phyloP scores from a whole-genome alignment of 257 asterid genomes.

The Cordia subcordata region DNA sequence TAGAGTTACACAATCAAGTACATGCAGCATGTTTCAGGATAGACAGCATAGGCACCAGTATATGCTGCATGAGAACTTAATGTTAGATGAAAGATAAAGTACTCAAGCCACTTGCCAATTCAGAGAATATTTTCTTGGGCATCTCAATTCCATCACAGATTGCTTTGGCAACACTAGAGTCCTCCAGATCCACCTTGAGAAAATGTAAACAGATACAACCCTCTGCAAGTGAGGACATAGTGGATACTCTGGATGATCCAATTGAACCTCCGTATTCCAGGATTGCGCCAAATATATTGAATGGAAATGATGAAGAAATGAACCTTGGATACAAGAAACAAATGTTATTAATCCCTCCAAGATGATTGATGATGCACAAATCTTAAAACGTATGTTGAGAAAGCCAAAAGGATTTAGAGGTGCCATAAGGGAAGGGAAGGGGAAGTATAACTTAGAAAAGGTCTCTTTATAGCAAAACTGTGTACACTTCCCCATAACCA shows the following conservation, averaged over 20 bases:
- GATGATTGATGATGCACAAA: conserved; percentile 7
- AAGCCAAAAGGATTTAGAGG: not conserved
- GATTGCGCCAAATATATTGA: conserved; percentile 40
- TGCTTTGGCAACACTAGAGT: conserved; percentile 34
- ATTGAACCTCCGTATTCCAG: conserved; percentile 67
- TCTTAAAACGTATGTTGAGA: conserved; percentile 8
- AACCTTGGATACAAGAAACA: conserved; percentile 29
- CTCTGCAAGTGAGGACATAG: conserved; percentile 29
- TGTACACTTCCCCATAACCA: no score
- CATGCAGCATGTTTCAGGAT: not conserved
- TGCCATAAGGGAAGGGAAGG: no score
- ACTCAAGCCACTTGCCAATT: conserved; percentile 31
- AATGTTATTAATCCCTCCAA: conserved; percentile 21
- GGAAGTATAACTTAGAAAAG: no score
- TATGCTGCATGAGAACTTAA: not conserved
- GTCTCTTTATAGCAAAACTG: no score
- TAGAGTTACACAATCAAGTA: not conserved
- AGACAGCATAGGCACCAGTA: not conserved
- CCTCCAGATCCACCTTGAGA: conserved; percentile 55
- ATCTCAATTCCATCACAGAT: conserved; percentile 41
- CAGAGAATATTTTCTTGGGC: conserved; percentile 22
- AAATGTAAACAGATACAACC: conserved; percentile 42
- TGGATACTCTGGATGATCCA: conserved; percentile 44
- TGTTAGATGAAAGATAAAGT: not conserved
- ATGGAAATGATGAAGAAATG: conserved; percentile 50